Conservation (phyloP, 805 yeast genomes). For the Ascoidea rubescens region DNA sequence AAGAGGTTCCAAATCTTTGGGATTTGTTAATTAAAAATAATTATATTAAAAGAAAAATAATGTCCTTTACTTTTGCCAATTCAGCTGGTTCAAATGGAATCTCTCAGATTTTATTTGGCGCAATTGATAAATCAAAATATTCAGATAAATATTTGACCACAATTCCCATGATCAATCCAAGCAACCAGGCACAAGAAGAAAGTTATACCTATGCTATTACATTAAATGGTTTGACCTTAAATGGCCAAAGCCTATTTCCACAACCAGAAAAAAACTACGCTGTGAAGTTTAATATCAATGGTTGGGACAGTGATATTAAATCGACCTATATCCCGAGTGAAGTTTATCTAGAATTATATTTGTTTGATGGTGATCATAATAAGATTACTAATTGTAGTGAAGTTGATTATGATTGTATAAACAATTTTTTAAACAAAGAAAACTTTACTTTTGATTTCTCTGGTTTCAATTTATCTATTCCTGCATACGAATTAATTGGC, state of each 20-base stretch:
- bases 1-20: background rate
- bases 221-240: background rate
- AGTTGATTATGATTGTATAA: background rate
- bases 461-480: background rate
- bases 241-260: background rate
- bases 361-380: background rate
- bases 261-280: background rate
- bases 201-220: background rate
- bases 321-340: background rate
- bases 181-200: background rate
- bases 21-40: background rate
- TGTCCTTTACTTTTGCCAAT: background rate
- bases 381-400: background rate
- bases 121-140: background rate
- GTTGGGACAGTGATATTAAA: background rate
- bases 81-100: background rate
- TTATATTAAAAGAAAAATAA: too few relatives aligned
- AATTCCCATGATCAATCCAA: background rate
- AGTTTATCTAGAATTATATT: background rate
- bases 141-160: background rate
- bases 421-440: too few relatives aligned
- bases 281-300: background rate
- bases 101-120: background rate
- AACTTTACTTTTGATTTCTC: background rate
- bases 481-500: background rate